Conservation (phyloP, 176 grass and related monocot species). For the Bothriochloa decipiens region DNA sequence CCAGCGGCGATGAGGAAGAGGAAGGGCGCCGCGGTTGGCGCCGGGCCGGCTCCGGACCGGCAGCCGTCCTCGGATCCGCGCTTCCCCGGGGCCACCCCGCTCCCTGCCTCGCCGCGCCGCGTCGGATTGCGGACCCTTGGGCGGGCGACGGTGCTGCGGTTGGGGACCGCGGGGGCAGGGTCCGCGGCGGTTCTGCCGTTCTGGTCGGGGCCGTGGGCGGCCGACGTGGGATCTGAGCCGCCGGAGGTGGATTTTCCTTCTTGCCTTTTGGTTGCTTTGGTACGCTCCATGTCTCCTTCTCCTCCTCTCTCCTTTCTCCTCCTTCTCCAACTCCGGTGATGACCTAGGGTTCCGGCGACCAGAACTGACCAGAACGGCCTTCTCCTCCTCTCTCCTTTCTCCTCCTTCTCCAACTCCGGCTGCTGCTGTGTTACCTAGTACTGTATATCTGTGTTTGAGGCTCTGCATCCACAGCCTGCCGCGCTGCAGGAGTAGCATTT, state of each 20-base stretch:
- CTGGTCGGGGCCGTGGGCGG: too few relatives aligned
- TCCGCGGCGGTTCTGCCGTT: neutral
- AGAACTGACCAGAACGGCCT: too few relatives aligned
- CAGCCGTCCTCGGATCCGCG: neutral
- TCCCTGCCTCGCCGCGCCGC: too few relatives aligned
- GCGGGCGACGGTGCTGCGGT: neutral
- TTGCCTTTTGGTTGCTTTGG: neutral
- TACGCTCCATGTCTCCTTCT: neutral
- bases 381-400: too few relatives aligned
- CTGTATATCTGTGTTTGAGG: too few relatives aligned
- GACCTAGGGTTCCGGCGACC: too few relatives aligned
- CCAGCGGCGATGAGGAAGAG: neutral
- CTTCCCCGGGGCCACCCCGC: neutral
- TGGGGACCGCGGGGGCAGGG: neutral
- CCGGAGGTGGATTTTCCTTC: neutral
- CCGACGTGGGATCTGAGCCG: neutral
- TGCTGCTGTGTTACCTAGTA: too few relatives aligned
- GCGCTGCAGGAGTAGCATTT: too few relatives aligned
- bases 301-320: too few relatives aligned
- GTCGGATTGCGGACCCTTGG: neutral
- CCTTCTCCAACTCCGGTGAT: too few relatives aligned
- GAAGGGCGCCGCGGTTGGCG: neutral
- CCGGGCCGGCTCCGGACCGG: neutral
- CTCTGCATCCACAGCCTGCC: too few relatives aligned
- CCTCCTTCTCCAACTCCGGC: too few relatives aligned